These are phyloP conservation scores for Euphorbia corollata DNA, from an alignment of 441 rosid species.

Conservation along the genomic window DNA sequence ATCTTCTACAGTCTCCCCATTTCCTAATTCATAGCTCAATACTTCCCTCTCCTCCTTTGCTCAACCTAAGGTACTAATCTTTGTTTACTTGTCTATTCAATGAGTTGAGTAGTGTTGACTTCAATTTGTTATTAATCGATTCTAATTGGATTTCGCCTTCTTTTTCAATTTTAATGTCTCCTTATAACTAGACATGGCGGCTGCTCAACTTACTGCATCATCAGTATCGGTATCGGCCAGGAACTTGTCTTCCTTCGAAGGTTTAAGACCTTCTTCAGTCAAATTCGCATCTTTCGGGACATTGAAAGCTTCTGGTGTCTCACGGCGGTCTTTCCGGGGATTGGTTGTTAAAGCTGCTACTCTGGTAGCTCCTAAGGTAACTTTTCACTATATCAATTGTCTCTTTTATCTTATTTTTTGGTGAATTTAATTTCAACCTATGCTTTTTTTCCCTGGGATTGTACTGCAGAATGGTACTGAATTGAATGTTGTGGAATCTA, in stretches of 20 bases:
- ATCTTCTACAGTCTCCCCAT: neutral
- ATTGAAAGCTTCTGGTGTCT: conserved; percentile 31
- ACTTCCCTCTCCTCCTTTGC: neutral
- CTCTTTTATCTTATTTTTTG: neutral
- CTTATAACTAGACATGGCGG: conserved; percentile 51
- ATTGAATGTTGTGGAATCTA: too few relatives aligned
- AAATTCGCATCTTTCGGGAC: conserved; percentile 48
- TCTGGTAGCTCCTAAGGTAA: conserved; percentile 83
- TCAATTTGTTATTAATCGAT: neutral
- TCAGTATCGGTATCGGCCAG: conserved; percentile 48
- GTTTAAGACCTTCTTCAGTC: conserved; percentile 51
- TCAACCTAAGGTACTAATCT: neutral
- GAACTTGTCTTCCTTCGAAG: conserved; percentile 54
- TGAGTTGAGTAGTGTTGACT: neutral
- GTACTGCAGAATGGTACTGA: too few relatives aligned
- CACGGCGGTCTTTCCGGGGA: conserved; percentile 30
- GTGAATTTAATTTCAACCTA: neutral
- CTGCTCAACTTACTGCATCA: conserved; percentile 59
- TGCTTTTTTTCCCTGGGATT: neutral
- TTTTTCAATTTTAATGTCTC: neutral
- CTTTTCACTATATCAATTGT: neutral
- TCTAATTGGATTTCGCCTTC: neutral
- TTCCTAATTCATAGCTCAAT: neutral
- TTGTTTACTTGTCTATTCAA: neutral
- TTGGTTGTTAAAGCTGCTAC: conserved; percentile 76